Conservation (phyloP, 139 green algal species). For the Micractinium sp. region DNA sequence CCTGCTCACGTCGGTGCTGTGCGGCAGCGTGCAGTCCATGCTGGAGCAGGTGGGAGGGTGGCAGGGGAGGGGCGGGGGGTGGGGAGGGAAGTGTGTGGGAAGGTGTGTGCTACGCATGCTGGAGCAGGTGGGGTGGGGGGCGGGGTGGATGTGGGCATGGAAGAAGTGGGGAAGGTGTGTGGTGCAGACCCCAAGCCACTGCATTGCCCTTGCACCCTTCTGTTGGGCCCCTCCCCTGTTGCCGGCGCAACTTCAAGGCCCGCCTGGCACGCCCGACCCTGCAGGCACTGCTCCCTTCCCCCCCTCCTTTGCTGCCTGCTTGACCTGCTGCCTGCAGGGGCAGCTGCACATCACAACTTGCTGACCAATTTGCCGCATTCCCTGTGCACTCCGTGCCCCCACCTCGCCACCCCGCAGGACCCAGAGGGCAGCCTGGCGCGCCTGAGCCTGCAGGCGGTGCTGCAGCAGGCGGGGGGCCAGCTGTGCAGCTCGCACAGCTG, state of each 20-base stretch:
- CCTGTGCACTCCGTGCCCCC: not conserved
- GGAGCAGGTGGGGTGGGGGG: not conserved
- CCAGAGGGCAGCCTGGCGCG: not conserved
- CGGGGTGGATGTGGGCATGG: too few species aligned
- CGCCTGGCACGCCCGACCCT: not conserved
- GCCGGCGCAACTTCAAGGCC: too few species aligned
- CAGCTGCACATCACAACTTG: too few species aligned
- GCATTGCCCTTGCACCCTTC: too few species aligned
- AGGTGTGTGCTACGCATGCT: not conserved
- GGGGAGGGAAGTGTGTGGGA: not conserved
- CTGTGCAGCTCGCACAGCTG: slow-evolving; percentile 20
- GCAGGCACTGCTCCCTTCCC: not conserved
- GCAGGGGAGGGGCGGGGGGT: not conserved
- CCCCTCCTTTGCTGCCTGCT: not conserved
- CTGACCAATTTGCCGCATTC: not conserved
- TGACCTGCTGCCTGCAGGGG: not conserved
- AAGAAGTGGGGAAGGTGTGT: too few species aligned
- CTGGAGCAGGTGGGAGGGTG: not conserved
- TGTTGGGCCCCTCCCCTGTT: too few species aligned
- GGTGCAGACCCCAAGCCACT: too few species aligned
- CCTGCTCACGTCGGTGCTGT: slow-evolving; percentile 33
- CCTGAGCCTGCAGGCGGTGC: slow-evolving; percentile 4
- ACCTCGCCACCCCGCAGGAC: slow-evolving; percentile 18
- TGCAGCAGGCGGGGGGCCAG: not conserved
- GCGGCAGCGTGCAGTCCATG: slow-evolving; percentile 37